phyloP scores from a whole-genome alignment of 192 early-diverging fungal species.

The Funneliformis mosseae region DNA sequence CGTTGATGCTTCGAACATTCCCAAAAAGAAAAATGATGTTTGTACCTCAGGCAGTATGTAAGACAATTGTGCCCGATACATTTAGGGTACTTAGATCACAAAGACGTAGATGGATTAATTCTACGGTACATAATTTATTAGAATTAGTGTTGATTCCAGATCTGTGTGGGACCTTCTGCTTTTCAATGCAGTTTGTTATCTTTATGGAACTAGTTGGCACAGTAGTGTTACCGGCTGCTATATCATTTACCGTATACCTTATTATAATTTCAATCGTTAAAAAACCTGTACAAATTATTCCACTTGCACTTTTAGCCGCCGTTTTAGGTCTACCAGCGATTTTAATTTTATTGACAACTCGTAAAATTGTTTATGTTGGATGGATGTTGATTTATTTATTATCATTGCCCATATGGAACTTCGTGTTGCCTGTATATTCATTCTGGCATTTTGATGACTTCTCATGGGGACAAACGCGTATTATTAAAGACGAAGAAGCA shows the following conservation, averaged over 20 bases:
- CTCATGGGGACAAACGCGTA: constrained; percentile 82
- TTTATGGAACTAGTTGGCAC: constrained; percentile 95
- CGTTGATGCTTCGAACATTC: constrained; percentile 93
- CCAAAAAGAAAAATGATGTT: constrained; percentile 95
- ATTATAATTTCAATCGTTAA: constrained; percentile 65
- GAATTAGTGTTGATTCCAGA: constrained; percentile 83
- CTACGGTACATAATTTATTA: constrained; percentile 87
- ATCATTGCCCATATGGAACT: constrained; percentile 78
- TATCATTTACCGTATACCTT: constrained; percentile 84
- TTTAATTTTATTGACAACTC: constrained; percentile 79
- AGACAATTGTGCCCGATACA: constrained; percentile 85
- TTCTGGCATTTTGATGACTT: constrained; percentile 92
- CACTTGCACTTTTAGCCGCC: constrained; percentile 66
- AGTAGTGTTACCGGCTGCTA: constrained; percentile 89
- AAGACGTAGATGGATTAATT: constrained; percentile 93
- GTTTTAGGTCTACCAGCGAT: constrained; percentile 79
- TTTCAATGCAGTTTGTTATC: constrained; percentile 96
- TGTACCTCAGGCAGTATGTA: constrained; percentile 88
- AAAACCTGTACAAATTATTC: constrained; percentile 55
- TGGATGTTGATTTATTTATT: constrained; percentile 84
- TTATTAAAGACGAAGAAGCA: constrained; percentile 61
- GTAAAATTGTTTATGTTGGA: constrained; percentile 75
- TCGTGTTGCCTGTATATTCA: constrained; percentile 74
- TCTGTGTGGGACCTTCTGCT: constrained; percentile 88
- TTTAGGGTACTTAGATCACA: constrained; percentile 84